phyloP scores from a whole-genome alignment of 2,329 filamentous ascomycete species.

The Calonectria ilicicola region DNA sequence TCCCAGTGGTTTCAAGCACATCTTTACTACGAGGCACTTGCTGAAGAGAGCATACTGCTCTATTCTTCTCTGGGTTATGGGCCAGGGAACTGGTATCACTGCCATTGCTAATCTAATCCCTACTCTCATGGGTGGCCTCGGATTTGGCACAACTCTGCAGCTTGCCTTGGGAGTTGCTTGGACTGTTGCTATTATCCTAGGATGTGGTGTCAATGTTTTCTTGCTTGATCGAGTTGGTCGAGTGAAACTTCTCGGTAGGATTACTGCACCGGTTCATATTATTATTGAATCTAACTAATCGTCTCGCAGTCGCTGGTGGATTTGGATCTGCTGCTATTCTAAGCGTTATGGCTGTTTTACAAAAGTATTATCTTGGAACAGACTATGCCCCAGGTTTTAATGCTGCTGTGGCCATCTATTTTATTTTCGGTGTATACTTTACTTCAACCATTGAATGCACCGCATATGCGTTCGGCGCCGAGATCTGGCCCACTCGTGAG shows the following conservation, averaged over 20 bases:
- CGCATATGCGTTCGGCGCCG: slow-evolving; percentile 31
- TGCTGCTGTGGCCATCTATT: slow-evolving; percentile 31
- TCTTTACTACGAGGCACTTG: slow-evolving; percentile 24
- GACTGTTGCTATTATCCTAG: slow-evolving; percentile 29
- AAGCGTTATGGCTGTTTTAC: slow-evolving; percentile 23
- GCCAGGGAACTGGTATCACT: slow-evolving; percentile 30
- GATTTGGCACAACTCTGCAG: slow-evolving; percentile 30
- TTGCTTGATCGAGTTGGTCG: slow-evolving; percentile 27
- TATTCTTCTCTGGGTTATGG: slow-evolving; percentile 30
- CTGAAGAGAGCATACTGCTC: slow-evolving; percentile 28
- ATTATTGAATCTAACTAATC: not conserved
- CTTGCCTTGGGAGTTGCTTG: slow-evolving; percentile 27
- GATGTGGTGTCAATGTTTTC: slow-evolving; percentile 29
- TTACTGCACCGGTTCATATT: not conserved
- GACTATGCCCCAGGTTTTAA: slow-evolving; percentile 21
- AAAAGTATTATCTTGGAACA: slow-evolving; percentile 27
- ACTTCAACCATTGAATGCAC: slow-evolving; percentile 23
- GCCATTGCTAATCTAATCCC: slow-evolving; percentile 28
- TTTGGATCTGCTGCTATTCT: slow-evolving; percentile 24
- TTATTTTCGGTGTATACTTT: slow-evolving; percentile 27
- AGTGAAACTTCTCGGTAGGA: slow-evolving; percentile 30
- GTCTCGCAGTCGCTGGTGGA: slow-evolving; percentile 22
- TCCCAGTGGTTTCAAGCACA: slow-evolving; percentile 23
- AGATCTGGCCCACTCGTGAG: slow-evolving; percentile 34
- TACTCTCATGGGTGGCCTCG: slow-evolving; percentile 27